Evolutionary conservation across 2,329 filamentous ascomycete genomes (phyloP).

Genomic region (Coniochaeta ligniaria): DNA sequence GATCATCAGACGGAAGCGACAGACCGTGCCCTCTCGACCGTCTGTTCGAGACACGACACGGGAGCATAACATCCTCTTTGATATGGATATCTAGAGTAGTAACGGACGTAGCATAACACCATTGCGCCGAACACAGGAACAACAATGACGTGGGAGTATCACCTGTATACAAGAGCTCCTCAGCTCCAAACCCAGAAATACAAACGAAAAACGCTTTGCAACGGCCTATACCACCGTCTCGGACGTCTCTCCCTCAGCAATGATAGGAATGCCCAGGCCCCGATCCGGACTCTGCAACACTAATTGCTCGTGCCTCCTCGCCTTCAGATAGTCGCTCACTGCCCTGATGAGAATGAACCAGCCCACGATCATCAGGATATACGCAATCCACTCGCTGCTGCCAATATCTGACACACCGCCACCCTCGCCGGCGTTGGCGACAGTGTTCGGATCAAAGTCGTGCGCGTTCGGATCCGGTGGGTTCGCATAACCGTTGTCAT

Average conservation of each 20-base stretch:
- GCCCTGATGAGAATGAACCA: conserved; percentile 97
- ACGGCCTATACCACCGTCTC: conserved; percentile 62
- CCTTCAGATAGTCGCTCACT: conserved; percentile 84
- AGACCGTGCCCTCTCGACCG: not conserved
- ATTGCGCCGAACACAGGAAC: conserved; percentile 1
- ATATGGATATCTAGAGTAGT: not conserved
- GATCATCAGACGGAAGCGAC: not conserved
- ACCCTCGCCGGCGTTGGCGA: conserved; percentile 33
- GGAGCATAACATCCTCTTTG: not conserved
- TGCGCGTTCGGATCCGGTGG: conserved; percentile 87
- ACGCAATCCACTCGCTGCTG: conserved; percentile 82
- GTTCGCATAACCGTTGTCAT: conserved; percentile 53
- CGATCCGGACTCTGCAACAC: conserved; percentile 89
- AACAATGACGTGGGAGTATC: not conserved
- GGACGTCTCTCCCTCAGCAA: conserved; percentile 75
- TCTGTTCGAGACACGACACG: not conserved
- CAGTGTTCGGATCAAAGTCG: conserved; percentile 71
- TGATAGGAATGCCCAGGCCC: conserved; percentile 74
- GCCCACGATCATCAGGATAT: conserved; percentile 90
- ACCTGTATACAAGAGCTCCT: not conserved
- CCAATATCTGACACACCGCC: conserved; percentile 48
- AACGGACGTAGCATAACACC: not conserved
- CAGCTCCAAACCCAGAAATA: not conserved
- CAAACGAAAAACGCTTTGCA: not conserved
- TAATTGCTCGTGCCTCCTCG: conserved; percentile 83